Evolutionary conservation across 495 filamentous ascomycete species (phyloP), one percentile per base, ranked within the genome.

Genomic region (Daldinia loculata): DNA sequence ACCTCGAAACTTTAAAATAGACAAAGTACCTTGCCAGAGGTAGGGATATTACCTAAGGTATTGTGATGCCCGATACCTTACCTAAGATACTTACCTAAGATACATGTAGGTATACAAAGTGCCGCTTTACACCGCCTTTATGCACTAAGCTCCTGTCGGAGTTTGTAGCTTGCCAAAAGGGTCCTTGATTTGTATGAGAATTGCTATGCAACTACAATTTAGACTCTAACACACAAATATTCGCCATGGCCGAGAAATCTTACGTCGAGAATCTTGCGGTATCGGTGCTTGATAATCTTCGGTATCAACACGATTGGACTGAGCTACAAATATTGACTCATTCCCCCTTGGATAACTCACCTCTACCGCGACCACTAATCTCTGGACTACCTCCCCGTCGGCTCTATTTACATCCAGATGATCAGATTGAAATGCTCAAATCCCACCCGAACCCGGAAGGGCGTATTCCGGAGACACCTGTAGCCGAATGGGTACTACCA

Each of bases 401-500:
- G 6, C 85, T 97, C 24, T 98, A 99, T 81, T 86, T 92, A 59
- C 94, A 99, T 78, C 95, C 95, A 6, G 95, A 98, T 78, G 92
- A 96, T 79, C 93, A 97, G 80, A 86, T 94, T 45, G 90, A 88
- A 69, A 86, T 93, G 77, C 80, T 97, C 61, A 89, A 92, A 78
- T 81, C 81, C 43, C 80, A 84, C 61, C 78, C 81, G 62, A 77
- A 77, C 30, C 65, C 72, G 2, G 70, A 77, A 69, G 65, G 79
- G 56, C 71, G 61, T 30, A 79, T 85, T n/a, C 69, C 75, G 27
- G 83, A 83, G 67, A 80, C 82, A 2, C 81, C 89, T 0, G 88
- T 92, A 72, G 79, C 87, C 56, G 90, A 97, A 76, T 98, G 94
- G 89, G 91, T 98, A 5, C 79, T 98, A n/a, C 93, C 96, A 2